These are phyloP conservation scores for Salix caprea DNA, from an alignment of 345 rosid genomes.

Conservation along the genomic window DNA sequence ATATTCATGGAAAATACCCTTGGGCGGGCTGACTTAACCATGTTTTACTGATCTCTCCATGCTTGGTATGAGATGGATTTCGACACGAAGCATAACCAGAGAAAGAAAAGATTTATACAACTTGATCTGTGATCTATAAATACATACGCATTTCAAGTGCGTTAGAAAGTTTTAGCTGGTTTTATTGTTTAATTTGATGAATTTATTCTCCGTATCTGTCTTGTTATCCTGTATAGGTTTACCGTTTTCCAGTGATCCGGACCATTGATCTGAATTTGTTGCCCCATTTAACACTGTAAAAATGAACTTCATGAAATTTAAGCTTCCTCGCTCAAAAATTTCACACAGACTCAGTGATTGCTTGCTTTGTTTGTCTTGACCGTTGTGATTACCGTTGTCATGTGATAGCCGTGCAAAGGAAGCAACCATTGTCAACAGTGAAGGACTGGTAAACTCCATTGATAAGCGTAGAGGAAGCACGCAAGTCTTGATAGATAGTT, in stretches of 20 bases:
- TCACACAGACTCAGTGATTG: too few species aligned
- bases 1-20: neutral
- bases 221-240: neutral
- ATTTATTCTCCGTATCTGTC: neutral
- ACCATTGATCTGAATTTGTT: neutral
- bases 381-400: neutral
- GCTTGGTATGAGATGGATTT: neutral
- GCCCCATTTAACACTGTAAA: neutral
- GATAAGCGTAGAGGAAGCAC: neutral
- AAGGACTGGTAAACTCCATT: neutral
- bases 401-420: neutral
- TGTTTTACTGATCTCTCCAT: neutral
- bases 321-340: too few species aligned
- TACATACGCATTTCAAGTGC: neutral
- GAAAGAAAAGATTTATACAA: neutral
- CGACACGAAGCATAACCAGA: neutral
- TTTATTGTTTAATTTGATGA: neutral
- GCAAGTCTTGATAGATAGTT: neutral
- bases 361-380: neutral
- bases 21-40: neutral
- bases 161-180: neutral
- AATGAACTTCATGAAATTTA: neutral
- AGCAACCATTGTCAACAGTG: neutral
- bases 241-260: neutral
- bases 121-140: neutral